Base-by-base conservation (phyloP, 495 filamentous ascomycete genomes). In the Neurospora intermedia region DNA sequence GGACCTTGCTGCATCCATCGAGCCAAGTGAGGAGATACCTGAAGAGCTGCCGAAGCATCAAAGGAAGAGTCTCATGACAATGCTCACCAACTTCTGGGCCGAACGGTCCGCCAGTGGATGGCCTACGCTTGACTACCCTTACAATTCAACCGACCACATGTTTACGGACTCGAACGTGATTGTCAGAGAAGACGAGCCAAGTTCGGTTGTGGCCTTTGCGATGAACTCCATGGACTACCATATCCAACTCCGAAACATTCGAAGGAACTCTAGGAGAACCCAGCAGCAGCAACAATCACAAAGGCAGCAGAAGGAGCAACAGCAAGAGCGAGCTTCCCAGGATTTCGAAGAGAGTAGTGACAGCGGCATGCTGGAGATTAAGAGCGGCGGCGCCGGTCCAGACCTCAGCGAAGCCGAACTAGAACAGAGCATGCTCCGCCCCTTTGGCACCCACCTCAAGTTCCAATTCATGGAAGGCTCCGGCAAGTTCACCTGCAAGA, bases 91-190 rank as follows among this genome's bases (percentile, higher is more conserved):
- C 73, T 99, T 99, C 82, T 99, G 96, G 96, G 96, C 96, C 23
- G 96, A 98, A 79, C 90, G 96, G 59, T 98, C 96, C 27, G 93
- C 96, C 48, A 97, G 93, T 82, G 94, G 94, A 62, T 99, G 96
- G 96, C 85, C 92, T n/a, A 88, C 91, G 38, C 86, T 99, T 35
- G 96, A 98, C 31, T 99, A 98, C 77, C 96, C 96, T 13, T 86
- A 97, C 73, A 92, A 90, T 76, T 87, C 91, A 16, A 91, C 88
- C 54, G 96, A 98, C 80, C 96, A 99, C 79, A 92, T 98, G 62
- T 98, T 97, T 79, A 93, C 93, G 39, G 96, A 99, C 82, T 96
- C 93, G n/a, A 93, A 98, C 81, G 92, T 99, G 71, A 96, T 99
- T 72, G 93, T 99, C 71, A 90, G 94, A 13, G 96, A 99, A 78